phyloP scores from a whole-genome alignment of 441 rosid species.

The Gossypium schwendimanii region DNA sequence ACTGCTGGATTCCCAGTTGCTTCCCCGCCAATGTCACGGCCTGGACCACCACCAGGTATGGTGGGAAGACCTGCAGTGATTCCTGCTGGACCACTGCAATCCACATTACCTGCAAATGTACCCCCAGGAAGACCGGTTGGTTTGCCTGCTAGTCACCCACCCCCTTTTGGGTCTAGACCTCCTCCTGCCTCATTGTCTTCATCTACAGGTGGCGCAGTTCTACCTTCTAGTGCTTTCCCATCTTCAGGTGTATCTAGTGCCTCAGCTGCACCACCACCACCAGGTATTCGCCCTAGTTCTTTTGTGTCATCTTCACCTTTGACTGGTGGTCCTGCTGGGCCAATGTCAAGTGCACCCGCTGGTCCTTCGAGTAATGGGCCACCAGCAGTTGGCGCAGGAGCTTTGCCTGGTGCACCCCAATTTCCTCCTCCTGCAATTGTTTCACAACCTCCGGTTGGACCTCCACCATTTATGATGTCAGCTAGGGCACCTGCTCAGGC shows the following conservation, averaged over 20 bases:
- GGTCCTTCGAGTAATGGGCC: constrained; percentile 62
- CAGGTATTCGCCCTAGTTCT: constrained; percentile 39
- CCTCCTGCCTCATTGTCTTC: constrained; percentile 53
- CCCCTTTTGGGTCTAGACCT: constrained; percentile 58
- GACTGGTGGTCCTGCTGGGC: constrained; percentile 29
- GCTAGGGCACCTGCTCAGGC: constrained; percentile 42
- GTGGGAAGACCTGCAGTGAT: constrained; percentile 48
- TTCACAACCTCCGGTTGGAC: constrained; percentile 46
- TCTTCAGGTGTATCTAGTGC: constrained; percentile 18
- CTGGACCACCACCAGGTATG: constrained; percentile 25
- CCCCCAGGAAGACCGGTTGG: constrained; percentile 50
- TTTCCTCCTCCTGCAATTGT: constrained; percentile 39
- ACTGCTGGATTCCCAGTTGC: constrained; percentile 35
- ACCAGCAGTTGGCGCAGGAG: constrained; percentile 34
- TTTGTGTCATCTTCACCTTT: constrained; percentile 36
- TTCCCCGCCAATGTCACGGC: constrained; percentile 30
- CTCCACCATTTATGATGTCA: constrained; percentile 41
- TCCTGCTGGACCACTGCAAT: constrained; percentile 39
- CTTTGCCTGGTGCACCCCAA: constrained; percentile 39
- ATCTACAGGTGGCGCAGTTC: constrained; percentile 21
- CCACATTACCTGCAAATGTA: constrained; percentile 41
- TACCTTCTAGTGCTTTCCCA: constrained; percentile 18
- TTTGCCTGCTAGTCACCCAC: constrained; percentile 42
- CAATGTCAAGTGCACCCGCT: constrained; percentile 37
- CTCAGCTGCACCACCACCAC: constrained; percentile 27